Evolutionary conservation across 2,329 filamentous ascomycete species (phyloP).

Genomic region (Neopestalotiopsis sp.): DNA sequence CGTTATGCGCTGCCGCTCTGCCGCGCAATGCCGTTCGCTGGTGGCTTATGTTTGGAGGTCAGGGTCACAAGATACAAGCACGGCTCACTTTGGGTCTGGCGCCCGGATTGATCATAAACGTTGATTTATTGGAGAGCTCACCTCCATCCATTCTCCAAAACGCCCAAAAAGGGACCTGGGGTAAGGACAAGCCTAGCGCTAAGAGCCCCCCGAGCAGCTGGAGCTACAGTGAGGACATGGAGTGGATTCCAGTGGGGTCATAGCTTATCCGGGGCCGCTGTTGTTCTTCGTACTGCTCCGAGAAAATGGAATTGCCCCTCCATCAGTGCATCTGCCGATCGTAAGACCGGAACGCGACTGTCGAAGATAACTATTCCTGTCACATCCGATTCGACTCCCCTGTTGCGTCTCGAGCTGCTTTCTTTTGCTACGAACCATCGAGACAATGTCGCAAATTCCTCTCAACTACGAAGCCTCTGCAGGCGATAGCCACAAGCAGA

Average conservation of each 20-base stretch:
- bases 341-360: background rate
- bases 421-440: background rate
- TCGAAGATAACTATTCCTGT: background rate
- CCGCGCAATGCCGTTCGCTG: constrained; percentile 13
- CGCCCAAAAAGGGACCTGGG: background rate
- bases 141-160: background rate
- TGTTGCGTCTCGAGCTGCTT: background rate
- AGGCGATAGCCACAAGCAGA: constrained; percentile 73
- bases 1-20: constrained; percentile 16
- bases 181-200: background rate
- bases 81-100: background rate
- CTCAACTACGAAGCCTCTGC: constrained; percentile 79
- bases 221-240: constrained; percentile 12
- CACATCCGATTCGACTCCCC: background rate
- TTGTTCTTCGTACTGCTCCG: background rate
- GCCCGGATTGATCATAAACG: background rate
- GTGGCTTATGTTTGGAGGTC: background rate
- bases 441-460: constrained; percentile 66
- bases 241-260: constrained; percentile 10
- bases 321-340: background rate
- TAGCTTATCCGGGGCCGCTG: background rate
- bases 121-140: constrained; percentile 1
- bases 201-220: background rate
- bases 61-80: background rate
- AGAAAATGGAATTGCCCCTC: constrained; percentile 18